phyloP scores from a whole-genome alignment of 2,329 filamentous ascomycete species.

The Trichoderma sp. region DNA sequence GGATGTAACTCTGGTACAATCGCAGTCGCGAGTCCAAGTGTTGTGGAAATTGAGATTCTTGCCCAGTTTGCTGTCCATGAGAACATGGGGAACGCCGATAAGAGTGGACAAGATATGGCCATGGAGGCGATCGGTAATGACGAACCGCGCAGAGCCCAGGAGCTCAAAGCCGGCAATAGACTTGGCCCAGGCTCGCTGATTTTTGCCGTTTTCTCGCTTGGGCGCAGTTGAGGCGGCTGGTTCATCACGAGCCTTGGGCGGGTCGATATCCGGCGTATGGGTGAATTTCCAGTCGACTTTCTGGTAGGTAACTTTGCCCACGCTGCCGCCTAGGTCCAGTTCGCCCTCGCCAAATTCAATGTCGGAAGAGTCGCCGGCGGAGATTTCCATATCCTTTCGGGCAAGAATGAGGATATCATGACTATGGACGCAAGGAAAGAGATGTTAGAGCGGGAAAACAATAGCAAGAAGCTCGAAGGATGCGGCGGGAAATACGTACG shows the following conservation, averaged over 20 bases:
- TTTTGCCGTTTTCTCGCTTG: conserved; percentile 18
- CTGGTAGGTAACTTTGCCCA: conserved; percentile 17
- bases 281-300: conserved; percentile 22
- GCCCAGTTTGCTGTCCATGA: conserved; percentile 21
- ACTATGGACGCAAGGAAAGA: background rate
- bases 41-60: conserved; percentile 20
- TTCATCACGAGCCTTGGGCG: conserved; percentile 14
- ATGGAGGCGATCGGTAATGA: conserved; percentile 17
- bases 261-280: conserved; percentile 18
- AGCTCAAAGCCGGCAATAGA: conserved; percentile 19
- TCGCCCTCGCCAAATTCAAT: conserved; percentile 17
- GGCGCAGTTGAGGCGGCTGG: background rate
- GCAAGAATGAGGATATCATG: conserved; percentile 20
- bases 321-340: conserved; percentile 9
- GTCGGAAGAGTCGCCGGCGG: conserved; percentile 8
- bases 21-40: conserved; percentile 18
- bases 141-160: conserved; percentile 11
- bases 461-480: background rate
- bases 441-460: background rate
- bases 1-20: conserved; percentile 6
- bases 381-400: conserved; percentile 14
- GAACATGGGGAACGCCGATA: conserved; percentile 15
- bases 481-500: background rate
- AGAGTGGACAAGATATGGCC: conserved; percentile 15
- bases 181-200: conserved; percentile 19